A percentile compares a stretch with the other conserved stretches of the same genome.
Conservation (phyloP, 176 grass and related monocot genomes). For the Zizania latifolia region DNA sequence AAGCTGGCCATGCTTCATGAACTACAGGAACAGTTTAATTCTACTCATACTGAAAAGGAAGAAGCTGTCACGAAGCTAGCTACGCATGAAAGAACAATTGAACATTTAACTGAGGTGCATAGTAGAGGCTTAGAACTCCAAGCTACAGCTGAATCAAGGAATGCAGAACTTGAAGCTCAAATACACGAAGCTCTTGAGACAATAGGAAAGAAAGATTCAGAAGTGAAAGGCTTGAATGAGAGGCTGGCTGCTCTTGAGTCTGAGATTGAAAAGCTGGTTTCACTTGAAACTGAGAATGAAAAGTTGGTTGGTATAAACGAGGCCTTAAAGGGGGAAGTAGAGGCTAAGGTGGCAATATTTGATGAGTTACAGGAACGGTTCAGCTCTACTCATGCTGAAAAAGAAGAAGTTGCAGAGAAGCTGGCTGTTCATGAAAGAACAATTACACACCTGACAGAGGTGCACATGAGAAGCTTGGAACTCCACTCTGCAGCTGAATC, state of each 20-base stretch:
- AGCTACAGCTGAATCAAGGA: slow-evolving; percentile 34
- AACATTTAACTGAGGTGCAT: slow-evolving; percentile 42
- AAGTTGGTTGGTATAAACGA: slow-evolving; percentile 34
- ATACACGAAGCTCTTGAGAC: slow-evolving; percentile 32
- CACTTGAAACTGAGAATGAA: slow-evolving; percentile 47
- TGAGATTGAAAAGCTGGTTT: slow-evolving; percentile 51
- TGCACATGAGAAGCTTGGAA: slow-evolving; percentile 46
- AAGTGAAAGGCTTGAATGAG: slow-evolving; percentile 39
- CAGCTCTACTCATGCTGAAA: slow-evolving; percentile 45
- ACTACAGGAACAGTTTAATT: slow-evolving; percentile 38
- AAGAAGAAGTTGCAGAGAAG: slow-evolving; percentile 42
- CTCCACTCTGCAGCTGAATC: slow-evolving; percentile 48
- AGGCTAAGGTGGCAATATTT: slow-evolving; percentile 44
- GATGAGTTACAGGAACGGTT: slow-evolving; percentile 54
- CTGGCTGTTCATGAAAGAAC: slow-evolving; percentile 43
- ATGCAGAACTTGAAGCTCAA: slow-evolving; percentile 37
- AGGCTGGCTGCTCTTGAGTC: slow-evolving; percentile 63
- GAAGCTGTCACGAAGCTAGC: slow-evolving; percentile 35
- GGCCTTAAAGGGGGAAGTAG: slow-evolving; percentile 41
- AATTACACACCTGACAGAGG: slow-evolving; percentile 49
- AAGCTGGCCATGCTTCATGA: slow-evolving; percentile 47
- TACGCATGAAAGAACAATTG: slow-evolving; percentile 33
- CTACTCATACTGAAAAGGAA: slow-evolving; percentile 37
- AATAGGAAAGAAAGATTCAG: slow-evolving; percentile 33
- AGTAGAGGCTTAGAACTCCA: slow-evolving; percentile 41